Evolutionary conservation across 2,329 filamentous ascomycete genomes (phyloP), one percentile per base, ranked within the genome.

Genomic region (Exophiala sp.): DNA sequence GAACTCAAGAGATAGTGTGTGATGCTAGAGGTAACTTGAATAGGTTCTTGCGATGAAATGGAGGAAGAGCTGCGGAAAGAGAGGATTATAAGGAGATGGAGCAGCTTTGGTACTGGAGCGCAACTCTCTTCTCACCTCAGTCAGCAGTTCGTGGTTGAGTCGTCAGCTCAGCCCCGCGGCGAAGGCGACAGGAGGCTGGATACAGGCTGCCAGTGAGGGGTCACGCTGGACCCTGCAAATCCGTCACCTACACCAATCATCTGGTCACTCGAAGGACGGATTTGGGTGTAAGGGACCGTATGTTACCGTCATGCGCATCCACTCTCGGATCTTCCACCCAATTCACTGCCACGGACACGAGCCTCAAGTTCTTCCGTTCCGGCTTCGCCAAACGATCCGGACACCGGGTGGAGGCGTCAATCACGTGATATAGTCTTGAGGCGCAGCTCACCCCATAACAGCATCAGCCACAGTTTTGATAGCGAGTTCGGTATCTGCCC

Each of bases 111-210:
- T 16, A 39, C 35, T 27, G 24, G 24, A 10, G 5, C n/a, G n/a
- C n/a, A n/a, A n/a, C n/a, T n/a, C n/a, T n/a, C n/a, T n/a, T n/a
- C n/a, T n/a, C n/a, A n/a, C n/a, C n/a, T n/a, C n/a, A n/a, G n/a
- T n/a, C n/a, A n/a, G n/a, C n/a, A n/a, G n/a, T n/a, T 13, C n/a
- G 24, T 38, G 18, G 27, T 13, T n/a, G 22, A 16, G 27, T 49
- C 41, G 27, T 16, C 43, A 44, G 43, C 51, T 54, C 37, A 54
- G 51, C 51, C 51, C 51, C 51, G 51, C 51, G 47, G 51, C 51
- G 34, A 29, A 41, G 21, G 22, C 22, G 21, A 29, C 34, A 32
- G 38, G 40, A 5, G 6, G 5, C 11, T 5, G 14, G 32, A 35
- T 27, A 27, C 30, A n/a, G 30, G 14, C 14, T 34, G 10, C 30